A percentile compares a stretch with the other conserved stretches of the same genome.
Conservation (phyloP, 129 eudicot species). For the Gnaphalium uliginosum region DNA sequence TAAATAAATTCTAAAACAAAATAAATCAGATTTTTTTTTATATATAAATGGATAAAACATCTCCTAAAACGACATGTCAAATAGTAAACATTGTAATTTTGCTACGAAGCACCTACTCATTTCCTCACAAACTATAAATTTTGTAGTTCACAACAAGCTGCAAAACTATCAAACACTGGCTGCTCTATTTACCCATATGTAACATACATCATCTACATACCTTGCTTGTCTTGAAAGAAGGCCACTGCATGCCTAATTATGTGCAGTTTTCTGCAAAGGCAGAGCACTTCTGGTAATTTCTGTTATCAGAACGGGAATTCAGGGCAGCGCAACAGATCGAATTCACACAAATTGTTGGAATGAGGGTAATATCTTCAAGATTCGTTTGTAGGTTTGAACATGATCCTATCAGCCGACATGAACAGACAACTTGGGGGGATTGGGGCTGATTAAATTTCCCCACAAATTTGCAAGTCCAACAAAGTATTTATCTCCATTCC, state of each 20-base stretch:
- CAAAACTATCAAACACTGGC: conserved; percentile 25
- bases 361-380: neutral
- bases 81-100: conserved; percentile 1
- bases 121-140: conserved; percentile 14
- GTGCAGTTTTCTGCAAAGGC: neutral
- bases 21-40: conserved; percentile 4
- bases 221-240: conserved; percentile 27
- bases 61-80: conserved; percentile 23
- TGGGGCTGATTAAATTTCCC: conserved; percentile 70
- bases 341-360: conserved; percentile 7
- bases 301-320: neutral
- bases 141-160: conserved; percentile 26
- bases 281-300: neutral
- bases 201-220: conserved; percentile 19
- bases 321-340: neutral
- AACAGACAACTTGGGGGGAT: conserved; percentile 66
- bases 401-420: conserved; percentile 39
- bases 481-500: conserved; percentile 63
- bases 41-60: conserved; percentile 13
- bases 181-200: conserved; percentile 20
- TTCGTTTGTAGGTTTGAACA: neutral
- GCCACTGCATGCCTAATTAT: conserved; percentile 15
- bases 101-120: neutral
- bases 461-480: conserved; percentile 72
- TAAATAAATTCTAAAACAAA: neutral